Percentiles rank a stretch among this genome's conserved stretches.
phyloP scores from a whole-genome alignment of 495 filamentous ascomycete genomes.

The Penicillium desertorum region DNA sequence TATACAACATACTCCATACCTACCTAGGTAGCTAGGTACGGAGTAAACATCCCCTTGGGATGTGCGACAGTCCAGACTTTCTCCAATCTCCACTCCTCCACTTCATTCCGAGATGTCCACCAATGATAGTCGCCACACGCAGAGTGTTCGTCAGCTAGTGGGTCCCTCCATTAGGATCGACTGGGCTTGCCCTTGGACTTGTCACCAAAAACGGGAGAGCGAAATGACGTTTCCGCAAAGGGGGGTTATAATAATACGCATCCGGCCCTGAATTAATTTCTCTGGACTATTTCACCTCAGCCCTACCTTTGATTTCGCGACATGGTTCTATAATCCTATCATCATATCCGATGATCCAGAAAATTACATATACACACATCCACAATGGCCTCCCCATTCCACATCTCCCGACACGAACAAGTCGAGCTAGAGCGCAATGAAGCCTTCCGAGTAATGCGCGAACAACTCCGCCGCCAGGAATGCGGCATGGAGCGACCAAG shows the following conservation, averaged over 20 bases:
- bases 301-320: conserved; percentile 5
- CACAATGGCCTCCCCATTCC: conserved; percentile 49
- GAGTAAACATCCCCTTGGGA: neutral
- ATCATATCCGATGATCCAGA: neutral
- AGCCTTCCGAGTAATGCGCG: conserved; percentile 45
- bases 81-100: conserved; percentile 20
- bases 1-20: neutral
- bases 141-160: conserved; percentile 35
- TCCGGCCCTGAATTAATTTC: conserved; percentile 17
- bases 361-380: neutral
- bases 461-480: conserved; percentile 45
- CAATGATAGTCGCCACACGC: conserved; percentile 12
- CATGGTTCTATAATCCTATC: conserved; percentile 21
- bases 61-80: conserved; percentile 23
- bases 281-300: neutral
- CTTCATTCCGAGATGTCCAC: conserved; percentile 21
- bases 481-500: conserved; percentile 41
- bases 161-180: conserved; percentile 30
- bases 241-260: conserved; percentile 27
- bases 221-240: conserved; percentile 32
- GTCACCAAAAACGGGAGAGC: conserved; percentile 10
- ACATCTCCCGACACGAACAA: conserved; percentile 40
- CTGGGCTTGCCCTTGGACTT: conserved; percentile 21
- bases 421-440: conserved; percentile 43
- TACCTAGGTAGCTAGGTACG: too few relatives aligned